A percentile compares a stretch with the other conserved stretches of the same genome.
Conservation (phyloP, 2,329 filamentous ascomycete genomes). For the Penicillium concentricum region DNA sequence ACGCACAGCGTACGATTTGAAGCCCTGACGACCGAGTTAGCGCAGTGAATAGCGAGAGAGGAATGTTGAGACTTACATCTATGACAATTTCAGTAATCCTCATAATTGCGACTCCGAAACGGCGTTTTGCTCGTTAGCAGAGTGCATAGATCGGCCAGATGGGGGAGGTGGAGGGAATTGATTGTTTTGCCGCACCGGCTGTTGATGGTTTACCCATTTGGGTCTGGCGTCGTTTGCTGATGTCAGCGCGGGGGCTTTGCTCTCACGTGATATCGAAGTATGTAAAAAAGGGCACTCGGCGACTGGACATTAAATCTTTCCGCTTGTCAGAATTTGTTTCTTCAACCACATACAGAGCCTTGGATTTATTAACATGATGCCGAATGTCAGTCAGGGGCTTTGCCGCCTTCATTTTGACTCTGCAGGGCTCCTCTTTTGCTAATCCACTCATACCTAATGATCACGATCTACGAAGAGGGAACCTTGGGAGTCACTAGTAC, state of each 20-base stretch:
- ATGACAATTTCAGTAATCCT: conserved; percentile 51
- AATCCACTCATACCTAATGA: neutral
- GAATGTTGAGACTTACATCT: conserved; percentile 35
- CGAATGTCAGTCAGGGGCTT: too few relatives aligned
- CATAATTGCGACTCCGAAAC: conserved; percentile 38
- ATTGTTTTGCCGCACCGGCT: conserved; percentile 33
- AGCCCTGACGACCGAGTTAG: conserved; percentile 37
- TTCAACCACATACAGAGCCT: neutral
- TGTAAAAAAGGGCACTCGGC: neutral
- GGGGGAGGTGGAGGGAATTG: conserved; percentile 19
- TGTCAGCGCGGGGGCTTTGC: conserved; percentile 11
- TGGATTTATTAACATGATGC: rapidly evolving
- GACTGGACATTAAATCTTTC: neutral
- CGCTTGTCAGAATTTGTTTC: neutral
- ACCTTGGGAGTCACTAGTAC: neutral
- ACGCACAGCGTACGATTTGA: conserved; percentile 52
- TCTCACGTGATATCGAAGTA: conserved; percentile 7
- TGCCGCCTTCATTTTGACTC: neutral
- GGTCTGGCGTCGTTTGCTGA: conserved; percentile 24
- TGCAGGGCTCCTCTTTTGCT: neutral
- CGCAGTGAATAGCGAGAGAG: neutral
- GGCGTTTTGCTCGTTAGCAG: conserved; percentile 27
- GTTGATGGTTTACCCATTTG: conserved; percentile 37
- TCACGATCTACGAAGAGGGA: neutral
- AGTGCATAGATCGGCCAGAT: conserved; percentile 28